Evolutionary conservation across 78 protist genomes (phyloP), one percentile per base, ranked within the genome.

Genomic region (Carpediemonas membranifera): DNA sequence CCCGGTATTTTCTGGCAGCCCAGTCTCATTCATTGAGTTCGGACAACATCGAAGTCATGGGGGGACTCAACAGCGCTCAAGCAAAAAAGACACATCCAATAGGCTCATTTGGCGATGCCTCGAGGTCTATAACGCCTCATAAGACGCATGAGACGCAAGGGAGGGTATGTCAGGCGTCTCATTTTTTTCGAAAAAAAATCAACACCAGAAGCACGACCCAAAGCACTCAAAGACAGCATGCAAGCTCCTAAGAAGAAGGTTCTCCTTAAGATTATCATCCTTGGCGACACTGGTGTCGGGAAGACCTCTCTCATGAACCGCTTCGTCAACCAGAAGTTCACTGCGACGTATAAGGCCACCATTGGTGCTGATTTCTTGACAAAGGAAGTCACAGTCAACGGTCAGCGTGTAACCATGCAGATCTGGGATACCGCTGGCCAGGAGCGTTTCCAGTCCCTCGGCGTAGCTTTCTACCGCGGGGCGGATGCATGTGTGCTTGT

Each of bases 331-430:
- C 37, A 70, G 33, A 51, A 39, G 9, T 70, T 55, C 66, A 37
- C 63, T 25, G 14, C 39, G 15, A 81, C 87, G 70, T 94, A 96
- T 85, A 95, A 94, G 84, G 98, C 98, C 43, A 96, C 99, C 70
- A 95, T 96, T 41, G 99, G 99, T 28, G 99, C 99, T 16, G 99
- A 96, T 68, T 96, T 96, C 84, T 82, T 93, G 47, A 90, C 94
- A 18, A 86, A 84, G 81, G 98, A 93, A 50, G 83, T 96, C 25
- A 74, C 35, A 63, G 90, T 96, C 19, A 98, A 96, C 34, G 98
- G 86, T 62, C 58, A 87, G 7, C 81, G 74, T 19, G 96, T 95
- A 37, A 95, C 98, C 1, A 84, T 90, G 91, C 99, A 91, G 86
- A 88, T 90, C 44, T 91, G 96, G 97, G 97, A 92, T 57, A 92